phyloP scores from a whole-genome alignment of 164 flowering plant genomes.

The Platanus orientalis region DNA sequence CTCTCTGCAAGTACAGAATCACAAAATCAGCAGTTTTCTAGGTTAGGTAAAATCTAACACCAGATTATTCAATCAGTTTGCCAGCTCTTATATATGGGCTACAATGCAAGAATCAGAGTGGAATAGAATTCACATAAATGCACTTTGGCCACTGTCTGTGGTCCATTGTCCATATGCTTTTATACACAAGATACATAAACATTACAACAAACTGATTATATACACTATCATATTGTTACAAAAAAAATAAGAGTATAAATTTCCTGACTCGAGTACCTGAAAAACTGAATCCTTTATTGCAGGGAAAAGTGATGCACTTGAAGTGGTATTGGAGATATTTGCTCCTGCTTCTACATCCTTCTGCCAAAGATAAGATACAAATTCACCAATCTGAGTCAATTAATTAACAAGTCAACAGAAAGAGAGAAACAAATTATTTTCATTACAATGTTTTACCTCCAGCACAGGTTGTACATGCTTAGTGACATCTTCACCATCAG shows the following conservation, averaged over 20 bases:
- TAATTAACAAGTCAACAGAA: neutral
- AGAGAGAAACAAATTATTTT: neutral
- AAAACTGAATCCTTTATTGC: constrained; percentile 37
- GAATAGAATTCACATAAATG: neutral
- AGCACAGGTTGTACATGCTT: constrained; percentile 38
- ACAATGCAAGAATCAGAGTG: neutral
- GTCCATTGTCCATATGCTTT: neutral
- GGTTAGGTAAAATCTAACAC: neutral
- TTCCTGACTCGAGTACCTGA: constrained; percentile 39
- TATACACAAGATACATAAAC: neutral
- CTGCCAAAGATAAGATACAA: constrained; percentile 25
- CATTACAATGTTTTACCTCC: neutral
- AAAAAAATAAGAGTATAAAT: neutral
- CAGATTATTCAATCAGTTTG: neutral
- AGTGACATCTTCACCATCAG: constrained; percentile 24
- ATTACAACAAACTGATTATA: neutral
- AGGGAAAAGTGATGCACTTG: constrained; percentile 35
- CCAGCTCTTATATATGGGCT: no score
- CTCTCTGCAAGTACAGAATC: constrained; percentile 42
- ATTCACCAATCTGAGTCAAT: neutral
- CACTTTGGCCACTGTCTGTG: neutral
- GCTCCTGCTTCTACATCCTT: constrained; percentile 22
- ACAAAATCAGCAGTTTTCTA: neutral
- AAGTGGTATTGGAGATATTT: constrained; percentile 10
- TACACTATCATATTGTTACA: neutral